Evolutionary conservation across 2,329 filamentous ascomycete genomes (phyloP).

Genomic region (Sclerotinia minor): DNA sequence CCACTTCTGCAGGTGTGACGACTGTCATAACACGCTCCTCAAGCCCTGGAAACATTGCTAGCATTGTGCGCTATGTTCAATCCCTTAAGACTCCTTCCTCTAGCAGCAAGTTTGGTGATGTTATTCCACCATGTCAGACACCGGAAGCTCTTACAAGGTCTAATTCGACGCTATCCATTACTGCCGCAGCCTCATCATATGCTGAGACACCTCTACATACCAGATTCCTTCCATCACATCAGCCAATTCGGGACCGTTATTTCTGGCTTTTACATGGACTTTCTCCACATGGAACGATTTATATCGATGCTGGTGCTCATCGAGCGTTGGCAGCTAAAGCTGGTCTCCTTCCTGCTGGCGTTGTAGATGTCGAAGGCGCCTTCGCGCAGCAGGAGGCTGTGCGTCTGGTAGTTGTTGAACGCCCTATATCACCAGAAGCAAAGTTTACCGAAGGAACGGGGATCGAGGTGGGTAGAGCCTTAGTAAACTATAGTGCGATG

Average conservation of each 20-base stretch:
- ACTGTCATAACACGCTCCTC: conserved; percentile 93
- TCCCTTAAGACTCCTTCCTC: conserved; percentile 48
- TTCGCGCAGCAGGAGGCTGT: conserved; percentile 95
- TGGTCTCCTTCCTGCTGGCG: conserved; percentile 84
- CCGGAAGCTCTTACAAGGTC: conserved; percentile 28
- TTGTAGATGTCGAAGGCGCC: conserved; percentile 81
- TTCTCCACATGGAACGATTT: conserved; percentile 84
- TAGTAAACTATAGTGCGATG: conserved; percentile 88
- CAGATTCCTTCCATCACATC: conserved; percentile 80
- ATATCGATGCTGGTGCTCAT: conserved; percentile 89
- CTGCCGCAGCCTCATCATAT: conserved; percentile 27
- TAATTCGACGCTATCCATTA: conserved; percentile 26
- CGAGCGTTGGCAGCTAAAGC: conserved; percentile 79
- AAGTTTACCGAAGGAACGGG: conserved; percentile 54
- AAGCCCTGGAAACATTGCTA: conserved; percentile 87
- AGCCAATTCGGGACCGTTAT: conserved; percentile 87
- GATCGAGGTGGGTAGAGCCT: conserved; percentile 78
- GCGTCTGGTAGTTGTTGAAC: conserved; percentile 76
- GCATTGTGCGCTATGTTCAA: conserved; percentile 82
- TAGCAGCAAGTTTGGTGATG: conserved; percentile 26
- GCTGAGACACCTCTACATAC: conserved; percentile 73
- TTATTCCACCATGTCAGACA: conserved; percentile 30
- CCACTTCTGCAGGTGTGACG: conserved; percentile 91
- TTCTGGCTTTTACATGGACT: conserved; percentile 97
- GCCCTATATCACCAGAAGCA: conserved; percentile 43